phyloP scores from a whole-genome alignment of 2,329 filamentous ascomycete species.

The Microcyclosporella mali region DNA sequence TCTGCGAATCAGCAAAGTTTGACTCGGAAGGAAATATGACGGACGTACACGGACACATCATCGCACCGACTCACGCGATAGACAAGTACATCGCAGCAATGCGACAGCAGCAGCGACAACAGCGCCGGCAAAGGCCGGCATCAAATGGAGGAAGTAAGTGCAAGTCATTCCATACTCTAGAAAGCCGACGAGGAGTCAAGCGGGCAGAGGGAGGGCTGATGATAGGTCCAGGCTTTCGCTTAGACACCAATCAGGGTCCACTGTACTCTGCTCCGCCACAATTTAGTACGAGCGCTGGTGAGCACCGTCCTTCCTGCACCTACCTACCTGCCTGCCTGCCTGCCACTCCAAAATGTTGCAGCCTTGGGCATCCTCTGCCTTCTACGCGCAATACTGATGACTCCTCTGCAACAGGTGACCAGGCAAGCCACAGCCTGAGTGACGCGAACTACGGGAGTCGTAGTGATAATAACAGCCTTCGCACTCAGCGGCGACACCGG shows the following conservation, averaged over 20 bases:
- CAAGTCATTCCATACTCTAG: not conserved
- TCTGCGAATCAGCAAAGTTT: not conserved
- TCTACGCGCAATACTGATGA: no score
- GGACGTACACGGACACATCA: constrained; percentile 5
- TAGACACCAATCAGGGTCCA: no score
- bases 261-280: no score
- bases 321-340: no score
- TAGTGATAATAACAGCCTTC: no score
- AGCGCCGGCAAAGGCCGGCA: not conserved
- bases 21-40: constrained; percentile 14
- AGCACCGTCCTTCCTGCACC: no score
- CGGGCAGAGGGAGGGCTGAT: not conserved
- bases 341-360: no score
- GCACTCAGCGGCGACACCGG: constrained; percentile 2
- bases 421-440: no score
- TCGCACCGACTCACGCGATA: constrained; percentile 7
- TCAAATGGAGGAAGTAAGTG: not conserved
- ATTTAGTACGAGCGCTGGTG: no score
- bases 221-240: not conserved
- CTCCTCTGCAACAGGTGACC: no score
- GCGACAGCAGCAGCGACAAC: constrained; percentile 7
- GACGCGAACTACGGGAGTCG: no score
- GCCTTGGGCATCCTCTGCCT: no score
- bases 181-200: not conserved
- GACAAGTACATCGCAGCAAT: constrained; percentile 1